These are phyloP conservation scores for Claviceps sorghi DNA, from an alignment of 2,329 filamentous ascomycete species.

Conservation along the genomic window DNA sequence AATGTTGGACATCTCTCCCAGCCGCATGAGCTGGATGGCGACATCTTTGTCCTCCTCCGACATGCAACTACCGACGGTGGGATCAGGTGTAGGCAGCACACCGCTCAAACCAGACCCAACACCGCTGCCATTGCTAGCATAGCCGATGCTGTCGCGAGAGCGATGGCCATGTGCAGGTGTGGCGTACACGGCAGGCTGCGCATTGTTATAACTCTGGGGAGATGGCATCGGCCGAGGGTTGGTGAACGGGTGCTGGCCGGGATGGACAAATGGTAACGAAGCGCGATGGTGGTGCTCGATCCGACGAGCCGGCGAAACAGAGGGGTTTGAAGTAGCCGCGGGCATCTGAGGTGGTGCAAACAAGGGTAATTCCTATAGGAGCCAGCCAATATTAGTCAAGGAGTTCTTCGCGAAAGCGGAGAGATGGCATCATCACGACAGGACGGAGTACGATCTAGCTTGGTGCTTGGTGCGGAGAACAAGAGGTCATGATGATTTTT, in stretches of 20 bases:
- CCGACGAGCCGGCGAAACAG: conserved; percentile 79
- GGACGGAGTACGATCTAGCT: too few species aligned
- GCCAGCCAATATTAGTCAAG: background rate
- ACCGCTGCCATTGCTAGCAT: conserved; percentile 30
- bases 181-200: conserved; percentile 42
- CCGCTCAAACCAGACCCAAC: conserved; percentile 25
- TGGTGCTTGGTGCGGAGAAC: too few species aligned
- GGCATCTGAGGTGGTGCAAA: conserved; percentile 93
- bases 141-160: conserved; percentile 48
- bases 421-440: too few species aligned
- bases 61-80: conserved; percentile 92
- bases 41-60: conserved; percentile 92
- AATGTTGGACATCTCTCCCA: conserved; percentile 86
- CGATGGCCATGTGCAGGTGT: conserved; percentile 48
- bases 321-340: conserved; percentile 90
- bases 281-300: conserved; percentile 52
- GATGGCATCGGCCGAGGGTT: conserved; percentile 69
- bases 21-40: conserved; percentile 87
- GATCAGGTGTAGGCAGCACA: conserved; percentile 79
- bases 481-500: background rate
- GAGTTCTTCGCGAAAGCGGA: background rate
- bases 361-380: conserved; percentile 69
- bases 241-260: conserved; percentile 65
- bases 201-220: conserved; percentile 56
- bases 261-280: conserved; percentile 59